Percentiles rank a stretch among this genome's conserved stretches.
phyloP scores from a whole-genome alignment of 2,329 filamentous ascomycete species.

The Calonectria pauciramosa region DNA sequence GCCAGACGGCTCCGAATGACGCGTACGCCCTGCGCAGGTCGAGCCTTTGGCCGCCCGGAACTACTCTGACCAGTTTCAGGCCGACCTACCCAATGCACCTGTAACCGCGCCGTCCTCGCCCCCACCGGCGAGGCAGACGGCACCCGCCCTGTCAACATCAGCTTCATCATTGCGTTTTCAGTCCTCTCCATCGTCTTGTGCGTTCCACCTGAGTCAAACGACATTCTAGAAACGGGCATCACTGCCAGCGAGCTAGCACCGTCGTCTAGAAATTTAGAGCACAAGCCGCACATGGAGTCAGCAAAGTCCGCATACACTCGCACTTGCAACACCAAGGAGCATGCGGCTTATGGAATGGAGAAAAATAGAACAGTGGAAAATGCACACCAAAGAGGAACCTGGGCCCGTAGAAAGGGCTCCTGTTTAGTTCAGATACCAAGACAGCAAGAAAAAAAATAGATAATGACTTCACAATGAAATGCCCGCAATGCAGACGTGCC shows the following conservation, averaged over 20 bases:
- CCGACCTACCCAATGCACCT: slow-evolving; percentile 1
- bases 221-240: slow-evolving; percentile 33
- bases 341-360: neutral
- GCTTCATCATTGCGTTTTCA: slow-evolving; percentile 3
- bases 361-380: neutral
- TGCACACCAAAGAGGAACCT: neutral
- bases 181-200: slow-evolving; percentile 35
- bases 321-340: neutral
- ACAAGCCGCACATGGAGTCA: neutral
- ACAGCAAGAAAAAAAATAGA: neutral
- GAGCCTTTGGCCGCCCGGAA: neutral
- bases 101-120: neutral
- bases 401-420: neutral
- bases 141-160: neutral
- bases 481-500: neutral
- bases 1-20: slow-evolving; percentile 36
- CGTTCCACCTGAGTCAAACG: slow-evolving; percentile 41
- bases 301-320: neutral
- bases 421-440: neutral
- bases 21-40: neutral
- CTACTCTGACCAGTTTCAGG: neutral
- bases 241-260: neutral
- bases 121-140: neutral
- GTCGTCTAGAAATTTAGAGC: neutral
- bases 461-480: neutral